Evolutionary conservation across 306 rosid species (phyloP).

Genomic region (Glycine tomentella): DNA sequence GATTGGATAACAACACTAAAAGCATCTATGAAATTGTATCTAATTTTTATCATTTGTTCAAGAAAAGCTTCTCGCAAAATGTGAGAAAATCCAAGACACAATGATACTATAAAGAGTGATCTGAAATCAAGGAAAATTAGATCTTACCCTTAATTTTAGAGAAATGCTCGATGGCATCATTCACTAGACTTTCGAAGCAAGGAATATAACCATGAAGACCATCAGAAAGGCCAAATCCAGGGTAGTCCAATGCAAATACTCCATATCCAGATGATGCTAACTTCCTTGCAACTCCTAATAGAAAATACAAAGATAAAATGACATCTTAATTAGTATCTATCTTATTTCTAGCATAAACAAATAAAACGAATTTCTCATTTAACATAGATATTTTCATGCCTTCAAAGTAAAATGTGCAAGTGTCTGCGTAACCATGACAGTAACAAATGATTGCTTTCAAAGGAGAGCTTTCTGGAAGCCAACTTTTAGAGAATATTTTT

Average conservation of each 20-base stretch:
- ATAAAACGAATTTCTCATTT: constrained; percentile 1
- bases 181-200: constrained; percentile 76
- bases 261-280: constrained; percentile 83
- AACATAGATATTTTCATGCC: constrained; percentile 39
- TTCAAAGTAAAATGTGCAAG: constrained; percentile 67
- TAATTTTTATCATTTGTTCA: neutral
- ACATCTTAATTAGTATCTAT: neutral
- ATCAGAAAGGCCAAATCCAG: constrained; percentile 96
- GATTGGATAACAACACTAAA: neutral
- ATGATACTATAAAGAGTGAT: neutral
- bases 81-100: neutral
- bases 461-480: constrained; percentile 55
- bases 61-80: neutral
- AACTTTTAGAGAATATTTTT: constrained; percentile 58
- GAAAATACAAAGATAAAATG: constrained; percentile 21
- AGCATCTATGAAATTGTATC: neutral
- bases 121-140: constrained; percentile 24
- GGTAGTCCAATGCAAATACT: constrained; percentile 94
- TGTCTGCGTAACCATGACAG: constrained; percentile 66
- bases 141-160: constrained; percentile 74
- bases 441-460: constrained; percentile 57
- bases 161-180: constrained; percentile 82
- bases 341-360: constrained; percentile 14
- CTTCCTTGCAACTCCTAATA: constrained; percentile 86
- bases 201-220: constrained; percentile 91